Evolutionary conservation across 805 yeast species (phyloP), one percentile per base, ranked within the genome.

Genomic region (Ogataea siamensis): DNA sequence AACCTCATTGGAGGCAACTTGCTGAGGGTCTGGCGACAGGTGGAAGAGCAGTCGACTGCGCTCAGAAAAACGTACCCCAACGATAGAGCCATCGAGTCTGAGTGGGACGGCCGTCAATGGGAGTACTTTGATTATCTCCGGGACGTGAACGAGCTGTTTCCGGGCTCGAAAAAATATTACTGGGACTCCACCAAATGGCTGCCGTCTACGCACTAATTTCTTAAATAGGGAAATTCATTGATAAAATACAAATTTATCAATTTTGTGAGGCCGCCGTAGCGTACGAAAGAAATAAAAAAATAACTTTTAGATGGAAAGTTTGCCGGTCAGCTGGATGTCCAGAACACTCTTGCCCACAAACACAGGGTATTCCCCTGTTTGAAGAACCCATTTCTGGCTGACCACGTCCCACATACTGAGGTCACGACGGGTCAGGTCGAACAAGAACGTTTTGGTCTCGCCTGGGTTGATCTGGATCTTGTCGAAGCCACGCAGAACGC

Each of bases 301-400:
- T 10, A 20, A 32, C 25, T n/a, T 19, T 34, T 19, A 34, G 22
- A 43, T 21, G 6, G 22, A 26, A 16, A 47, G 32, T 12, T 41
- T 36, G 7, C 39, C 47, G n/a, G 43, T 34, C 30, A 46, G 37
- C 20, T 43, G 50, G 11, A 43, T 44, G 25, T 43, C 46, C 13
- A 42, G 36, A 13, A 46, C 50, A 32, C 47, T 39, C 45, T 45
- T 43, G 16, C 70, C 58, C 12, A 69, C 55, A 43, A 60, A 68
- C 8, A 68, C 44, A 43, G 62, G 63, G 53, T 69, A 70, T 3
- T 65, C 60, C 1, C 74, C 74, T 3, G 65, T 59, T 49, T 69
- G 73, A 21, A 69, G 62, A 14, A 67, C 62, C 74, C 74, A 69
- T 43, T 66, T 67, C 46, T 70, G 73, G 17, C 65, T 53, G 17